Evolutionary conservation across 805 yeast genomes (phyloP).

Genomic region (Yarrowia osloensis): DNA sequence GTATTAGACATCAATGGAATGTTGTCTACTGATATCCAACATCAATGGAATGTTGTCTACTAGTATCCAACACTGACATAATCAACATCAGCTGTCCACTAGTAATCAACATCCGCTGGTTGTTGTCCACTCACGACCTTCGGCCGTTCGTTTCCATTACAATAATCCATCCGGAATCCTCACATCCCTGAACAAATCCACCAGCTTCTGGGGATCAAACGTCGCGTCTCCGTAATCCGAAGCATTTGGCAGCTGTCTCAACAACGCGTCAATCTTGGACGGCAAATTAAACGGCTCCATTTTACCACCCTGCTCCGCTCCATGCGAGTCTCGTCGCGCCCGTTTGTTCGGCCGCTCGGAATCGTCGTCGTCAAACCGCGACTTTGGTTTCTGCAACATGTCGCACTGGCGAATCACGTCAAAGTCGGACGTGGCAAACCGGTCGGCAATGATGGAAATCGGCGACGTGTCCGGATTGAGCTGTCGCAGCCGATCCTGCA

Average conservation of each 20-base stretch:
- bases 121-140: no score
- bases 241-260: background rate
- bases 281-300: constrained; percentile 37
- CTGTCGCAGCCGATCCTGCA: constrained; percentile 67
- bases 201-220: constrained; percentile 59
- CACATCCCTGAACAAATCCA: constrained; percentile 40
- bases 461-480: constrained; percentile 61
- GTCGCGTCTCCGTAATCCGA: constrained; percentile 44
- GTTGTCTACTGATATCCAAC: no score
- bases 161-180: constrained; percentile 36
- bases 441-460: constrained; percentile 45
- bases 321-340: constrained; percentile 33
- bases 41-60: no score
- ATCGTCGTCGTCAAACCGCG: background rate
- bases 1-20: no score
- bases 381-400: constrained; percentile 31
- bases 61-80: no score
- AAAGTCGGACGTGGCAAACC: constrained; percentile 39
- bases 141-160: background rate
- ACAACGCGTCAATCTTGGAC: constrained; percentile 44
- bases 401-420: constrained; percentile 36
- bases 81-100: no score
- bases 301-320: constrained; percentile 1
- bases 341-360: constrained; percentile 31
- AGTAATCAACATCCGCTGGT: no score